Evolutionary conservation across 805 yeast species (phyloP), one percentile per base, ranked within the genome.

Genomic region (Myxozyma monticola): DNA sequence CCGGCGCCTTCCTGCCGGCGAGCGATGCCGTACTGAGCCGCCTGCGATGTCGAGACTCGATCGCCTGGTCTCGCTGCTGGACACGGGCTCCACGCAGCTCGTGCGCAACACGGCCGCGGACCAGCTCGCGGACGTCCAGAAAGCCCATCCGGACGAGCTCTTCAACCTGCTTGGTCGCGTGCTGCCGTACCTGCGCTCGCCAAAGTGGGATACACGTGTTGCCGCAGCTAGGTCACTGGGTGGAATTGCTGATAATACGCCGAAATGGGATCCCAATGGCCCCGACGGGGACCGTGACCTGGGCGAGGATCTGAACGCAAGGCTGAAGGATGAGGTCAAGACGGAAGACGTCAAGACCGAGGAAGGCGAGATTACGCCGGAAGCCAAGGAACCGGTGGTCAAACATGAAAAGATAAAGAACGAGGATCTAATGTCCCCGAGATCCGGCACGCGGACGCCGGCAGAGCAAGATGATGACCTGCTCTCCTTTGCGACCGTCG

Each of bases 31-130:
- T n/a, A n/a, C n/a, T n/a, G n/a, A n/a, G n/a, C n/a, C n/a, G n/a
- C n/a, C n/a, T n/a, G n/a, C n/a, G n/a, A n/a, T n/a, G n/a, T n/a
- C n/a, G n/a, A 72, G 84, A 60, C 72, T 79, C 59, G 84, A 79
- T 60, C 70, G 83, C 48, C 74, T 79, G 50, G 83, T 79, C 54
- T 71, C 79, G 51, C 63, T 73, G 59, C 72, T 93, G 58, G 99
- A 95, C 69, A 88, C 97, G 1, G 99, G 99, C 9, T 88, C 96
- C 10, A 88, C 97, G 4, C 87, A 87, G 34, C 85, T 88, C 65
- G 93, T 93, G 37, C 78, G 98, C 59, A 88, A 88, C 64, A 88
- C 96, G 8, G 99, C 99, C 1, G 98, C 98, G 1, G 96, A 91
- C 63, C 99, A 93, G 70, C 75, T 93, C 59, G 88, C 96, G 4